Percentiles rank a stretch among this genome's conserved stretches.
Conservation (phyloP, 352 stramenopile species). For the Phytophthora parvispora region DNA sequence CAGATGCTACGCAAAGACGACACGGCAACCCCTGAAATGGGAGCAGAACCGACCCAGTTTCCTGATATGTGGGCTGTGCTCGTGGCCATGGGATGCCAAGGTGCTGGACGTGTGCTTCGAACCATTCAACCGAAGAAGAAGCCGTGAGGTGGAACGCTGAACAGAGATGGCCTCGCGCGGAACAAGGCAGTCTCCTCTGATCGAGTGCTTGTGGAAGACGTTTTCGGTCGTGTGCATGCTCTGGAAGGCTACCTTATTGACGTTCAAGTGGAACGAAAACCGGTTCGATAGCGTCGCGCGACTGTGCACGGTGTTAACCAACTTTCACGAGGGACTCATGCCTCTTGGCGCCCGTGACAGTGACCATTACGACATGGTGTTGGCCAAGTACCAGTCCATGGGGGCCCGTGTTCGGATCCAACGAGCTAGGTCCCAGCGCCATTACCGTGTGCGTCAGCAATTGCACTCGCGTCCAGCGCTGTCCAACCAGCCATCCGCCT, state of each 20-base stretch:
- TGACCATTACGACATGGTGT: slow-evolving; percentile 7
- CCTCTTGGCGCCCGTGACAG: slow-evolving; percentile 10
- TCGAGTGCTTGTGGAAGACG: slow-evolving; percentile 37
- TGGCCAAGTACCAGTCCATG: slow-evolving; percentile 23
- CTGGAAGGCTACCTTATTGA: slow-evolving; percentile 25
- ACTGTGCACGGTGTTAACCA: slow-evolving; percentile 20
- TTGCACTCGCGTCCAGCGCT: neutral
- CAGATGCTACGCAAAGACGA: slow-evolving; percentile 4
- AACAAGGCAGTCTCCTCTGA: slow-evolving; percentile 28
- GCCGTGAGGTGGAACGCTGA: slow-evolving; percentile 3
- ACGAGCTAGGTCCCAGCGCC: neutral
- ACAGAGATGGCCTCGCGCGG: slow-evolving; percentile 8
- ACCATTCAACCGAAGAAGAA: slow-evolving; percentile 15
- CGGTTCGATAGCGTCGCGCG: neutral
- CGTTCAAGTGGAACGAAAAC: slow-evolving; percentile 22
- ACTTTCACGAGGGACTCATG: slow-evolving; percentile 21
- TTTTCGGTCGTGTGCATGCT: slow-evolving; percentile 31
- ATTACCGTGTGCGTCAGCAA: neutral
- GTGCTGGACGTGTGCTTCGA: neutral
- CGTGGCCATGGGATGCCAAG: slow-evolving; percentile 21
- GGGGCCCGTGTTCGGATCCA: neutral
- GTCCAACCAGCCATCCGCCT: neutral
- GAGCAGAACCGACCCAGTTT: neutral
- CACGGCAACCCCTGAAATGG: neutral
- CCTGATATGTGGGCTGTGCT: slow-evolving; percentile 5